Base-by-base conservation (phyloP, 306 rosid species). In the Rosa lucieae region DNA sequence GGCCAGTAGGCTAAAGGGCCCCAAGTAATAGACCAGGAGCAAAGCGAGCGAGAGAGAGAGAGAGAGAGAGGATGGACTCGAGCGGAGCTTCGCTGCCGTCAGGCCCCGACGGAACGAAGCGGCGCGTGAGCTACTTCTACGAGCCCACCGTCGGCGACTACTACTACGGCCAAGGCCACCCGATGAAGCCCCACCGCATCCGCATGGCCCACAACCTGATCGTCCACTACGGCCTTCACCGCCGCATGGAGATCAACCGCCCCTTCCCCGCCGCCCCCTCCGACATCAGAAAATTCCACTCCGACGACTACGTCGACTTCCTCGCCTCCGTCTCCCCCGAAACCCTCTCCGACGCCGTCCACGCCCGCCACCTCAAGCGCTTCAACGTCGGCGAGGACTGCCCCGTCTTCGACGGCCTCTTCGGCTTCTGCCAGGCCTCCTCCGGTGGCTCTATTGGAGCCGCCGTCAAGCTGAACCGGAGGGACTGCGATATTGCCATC, bases 361-460 rank as follows among this genome's bases (percentile, higher is more conserved):
- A 78, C 91, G 21, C 88, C 11, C 92, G 90, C 59, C 89, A 92
- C 43, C 90, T 86, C 82, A 89, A 92, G 87, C 89, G 93, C 80
- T 92, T 92, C 84, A 92, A 92, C 73, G 92, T 92, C 51, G 89
- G 92, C 47, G 93, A 92, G 85, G 97, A 92, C 83, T 92, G 97
- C 47, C 97, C 97, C 26, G 91, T 92, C 72, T 92, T 92, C 49
- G 92, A 92, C 46, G 97, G 94, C 62, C 85, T 92, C 8, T 92
- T 92, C 59, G 71, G 79, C 23, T 92, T 90, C 82, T 92, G 97
- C 75, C 97, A 90, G 86, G 86, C 91, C 70, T 92, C 94, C 47
- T 82, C 97, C 43, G 94, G 94, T 1, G 97, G 97, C 77, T 92
- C 97, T 62, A 86, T 92, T 35, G 94, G 94, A 55, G 93, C 97